Base-by-base conservation (phyloP, 148 eudicot species). In the Persicaria maculosa region DNA sequence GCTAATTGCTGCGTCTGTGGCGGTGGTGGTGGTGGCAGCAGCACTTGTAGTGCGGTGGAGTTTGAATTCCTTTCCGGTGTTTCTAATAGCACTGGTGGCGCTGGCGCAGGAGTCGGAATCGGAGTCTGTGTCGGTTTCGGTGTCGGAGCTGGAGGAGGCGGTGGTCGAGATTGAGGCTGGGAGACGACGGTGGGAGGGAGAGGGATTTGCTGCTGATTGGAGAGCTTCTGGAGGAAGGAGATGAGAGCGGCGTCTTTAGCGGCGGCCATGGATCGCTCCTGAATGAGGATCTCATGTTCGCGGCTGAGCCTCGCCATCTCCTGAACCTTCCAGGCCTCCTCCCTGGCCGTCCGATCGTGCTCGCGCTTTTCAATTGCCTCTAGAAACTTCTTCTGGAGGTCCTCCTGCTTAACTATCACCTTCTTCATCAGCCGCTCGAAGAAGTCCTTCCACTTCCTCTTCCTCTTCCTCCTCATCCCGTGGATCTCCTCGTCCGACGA, bases 271-370 rank as follows among this genome's bases (percentile, higher is more conserved):
- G 96, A 88, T 58, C 92, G 81, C 73, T 95, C 97, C 48, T 89
- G 89, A 6, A 84, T 86, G 12, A 92, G 69, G 22, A 90, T 87
- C 7, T 95, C 96, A 55, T 85, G 90, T 68, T 95, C 98, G 0
- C 88, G 79, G 48, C 77, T 85, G 77, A 92, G 67, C 36, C 91
- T 79, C 11, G 85, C 84, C 81, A 83, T 84, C 65, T 95, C 97
- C 44, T 92, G 97, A 6, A 57, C 78, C 70, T 91, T 85, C 98
- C 98, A 92, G 0, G 96, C 88, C 59, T 95, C 98, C 4, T 95
- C 98, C 17, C 97, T 75, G 0, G 76, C 85, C 69, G 79, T 76
- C n/a, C 98, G 76, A 9, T 95, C 98, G 15, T 82, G 82, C 61
- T 95, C 98, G 7, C 96, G 82, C 47, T 75, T 84, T 80, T 91